Conservation (phyloP, 306 rosid genomes). For the Parietaria judaica region DNA sequence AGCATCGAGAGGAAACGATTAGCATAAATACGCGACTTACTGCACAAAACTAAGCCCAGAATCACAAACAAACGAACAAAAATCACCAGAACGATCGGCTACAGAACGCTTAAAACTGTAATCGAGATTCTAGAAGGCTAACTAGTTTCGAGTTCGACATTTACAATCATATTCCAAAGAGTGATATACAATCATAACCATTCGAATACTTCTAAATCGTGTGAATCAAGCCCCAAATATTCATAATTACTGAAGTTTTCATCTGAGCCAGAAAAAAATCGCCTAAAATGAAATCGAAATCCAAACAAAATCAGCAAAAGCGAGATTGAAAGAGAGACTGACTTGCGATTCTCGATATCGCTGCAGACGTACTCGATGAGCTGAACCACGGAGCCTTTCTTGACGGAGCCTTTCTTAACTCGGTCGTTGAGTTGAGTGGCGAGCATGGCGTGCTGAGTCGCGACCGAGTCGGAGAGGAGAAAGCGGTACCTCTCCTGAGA, state of each 20-base stretch:
- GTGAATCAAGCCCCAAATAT: not conserved
- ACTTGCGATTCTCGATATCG: constrained; percentile 62
- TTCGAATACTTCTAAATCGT: not conserved
- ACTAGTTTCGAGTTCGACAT: no score
- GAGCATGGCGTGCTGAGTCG: constrained; percentile 61
- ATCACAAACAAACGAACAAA: no score
- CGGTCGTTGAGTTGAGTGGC: constrained; percentile 71
- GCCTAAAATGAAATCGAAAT: no score
- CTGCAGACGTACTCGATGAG: constrained; percentile 70
- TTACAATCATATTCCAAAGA: no score
- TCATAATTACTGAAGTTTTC: not conserved
- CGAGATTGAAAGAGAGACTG: constrained; percentile 20
- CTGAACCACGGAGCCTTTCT: constrained; percentile 77
- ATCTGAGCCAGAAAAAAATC: no score
- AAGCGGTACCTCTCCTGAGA: constrained; percentile 68
- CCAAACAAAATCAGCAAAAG: not conserved
- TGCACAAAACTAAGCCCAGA: not conserved
- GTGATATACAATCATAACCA: no score
- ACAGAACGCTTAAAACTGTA: no score
- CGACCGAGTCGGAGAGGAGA: constrained; percentile 61
- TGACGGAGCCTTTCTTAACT: constrained; percentile 32
- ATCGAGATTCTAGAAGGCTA: no score
- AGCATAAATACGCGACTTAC: no score
- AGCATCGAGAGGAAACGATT: no score
- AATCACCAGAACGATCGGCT: no score